Percentiles rank a stretch among this genome's conserved stretches.
Evolutionary conservation across 371 early-diverging fungal species (phyloP).

Genomic region (Mortierella sp.): DNA sequence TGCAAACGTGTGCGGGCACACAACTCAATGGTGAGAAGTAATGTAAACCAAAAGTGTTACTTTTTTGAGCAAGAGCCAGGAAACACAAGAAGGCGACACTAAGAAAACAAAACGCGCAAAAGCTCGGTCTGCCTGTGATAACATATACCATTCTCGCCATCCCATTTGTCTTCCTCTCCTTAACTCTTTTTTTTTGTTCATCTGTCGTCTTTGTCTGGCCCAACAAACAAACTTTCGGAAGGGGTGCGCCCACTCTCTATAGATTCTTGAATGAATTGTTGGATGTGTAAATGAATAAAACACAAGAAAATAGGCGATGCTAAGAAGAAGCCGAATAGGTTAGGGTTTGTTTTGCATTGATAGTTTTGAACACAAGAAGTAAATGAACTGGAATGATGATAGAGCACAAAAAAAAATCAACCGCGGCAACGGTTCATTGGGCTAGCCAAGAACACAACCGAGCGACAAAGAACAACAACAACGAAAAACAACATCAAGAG

Average conservation of each 20-base stretch:
- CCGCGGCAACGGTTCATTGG: background rate
- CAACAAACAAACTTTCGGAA: conserved; percentile 14
- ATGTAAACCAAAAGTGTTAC: background rate
- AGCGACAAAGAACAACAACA: background rate
- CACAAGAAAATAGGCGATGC: background rate
- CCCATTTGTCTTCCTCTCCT: background rate
- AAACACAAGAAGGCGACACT: conserved; percentile 21
- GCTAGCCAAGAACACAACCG: background rate
- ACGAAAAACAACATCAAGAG: background rate
- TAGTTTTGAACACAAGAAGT: background rate
- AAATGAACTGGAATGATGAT: conserved; percentile 12
- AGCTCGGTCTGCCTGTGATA: conserved; percentile 11
- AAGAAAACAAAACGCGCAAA: background rate
- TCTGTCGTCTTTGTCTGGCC: background rate
- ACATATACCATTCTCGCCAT: background rate
- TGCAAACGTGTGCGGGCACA: conserved; percentile 6
- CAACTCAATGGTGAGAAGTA: background rate
- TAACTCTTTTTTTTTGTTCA: background rate
- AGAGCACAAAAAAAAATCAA: conserved; percentile 1
- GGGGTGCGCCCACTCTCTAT: background rate
- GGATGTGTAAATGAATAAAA: background rate
- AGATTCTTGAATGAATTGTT: background rate
- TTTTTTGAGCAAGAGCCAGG: conserved; percentile 36
- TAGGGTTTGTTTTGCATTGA: background rate
- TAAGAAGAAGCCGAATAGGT: background rate